These are phyloP conservation scores for Paecilomyces niveus DNA, from an alignment of 2,329 filamentous ascomycete genomes.

Conservation along the genomic window DNA sequence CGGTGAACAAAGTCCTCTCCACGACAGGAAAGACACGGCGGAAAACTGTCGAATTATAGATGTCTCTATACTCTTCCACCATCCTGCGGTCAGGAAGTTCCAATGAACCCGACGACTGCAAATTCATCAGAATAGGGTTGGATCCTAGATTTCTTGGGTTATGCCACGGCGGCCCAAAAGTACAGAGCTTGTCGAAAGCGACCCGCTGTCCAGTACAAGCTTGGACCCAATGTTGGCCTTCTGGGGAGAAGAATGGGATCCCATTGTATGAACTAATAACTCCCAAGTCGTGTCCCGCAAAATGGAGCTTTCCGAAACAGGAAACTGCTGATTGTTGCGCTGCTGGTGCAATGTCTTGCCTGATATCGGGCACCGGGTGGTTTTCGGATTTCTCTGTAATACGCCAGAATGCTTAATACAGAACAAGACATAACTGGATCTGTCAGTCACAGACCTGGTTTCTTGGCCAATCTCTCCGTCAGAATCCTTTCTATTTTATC, in stretches of 20 bases:
- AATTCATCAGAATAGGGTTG: constrained; percentile 12
- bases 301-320: constrained; percentile 37
- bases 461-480: constrained; percentile 19
- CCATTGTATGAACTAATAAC: constrained; percentile 42
- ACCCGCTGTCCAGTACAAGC: constrained; percentile 37
- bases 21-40: constrained; percentile 44
- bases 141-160: constrained; percentile 21
- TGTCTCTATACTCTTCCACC: constrained; percentile 24
- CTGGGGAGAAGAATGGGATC: constrained; percentile 43
- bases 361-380: not conserved
- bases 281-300: constrained; percentile 43
- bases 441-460: constrained; percentile 12
- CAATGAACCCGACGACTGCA: constrained; percentile 13
- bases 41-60: constrained; percentile 30
- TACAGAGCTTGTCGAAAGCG: constrained; percentile 21
- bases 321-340: constrained; percentile 14
- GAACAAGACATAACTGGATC: not conserved
- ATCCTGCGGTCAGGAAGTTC: constrained; percentile 30
- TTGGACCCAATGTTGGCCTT: constrained; percentile 44
- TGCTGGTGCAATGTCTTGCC: not conserved
- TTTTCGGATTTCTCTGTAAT: not conserved
- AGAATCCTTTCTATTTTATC: constrained; percentile 35
- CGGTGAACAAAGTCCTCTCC: constrained; percentile 40
- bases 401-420: not conserved
- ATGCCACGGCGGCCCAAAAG: constrained; percentile 25